Percentiles rank a stretch among this genome's conserved stretches.
phyloP scores from a whole-genome alignment of 2,329 filamentous ascomycete genomes.

The Fusarium subtropicale region DNA sequence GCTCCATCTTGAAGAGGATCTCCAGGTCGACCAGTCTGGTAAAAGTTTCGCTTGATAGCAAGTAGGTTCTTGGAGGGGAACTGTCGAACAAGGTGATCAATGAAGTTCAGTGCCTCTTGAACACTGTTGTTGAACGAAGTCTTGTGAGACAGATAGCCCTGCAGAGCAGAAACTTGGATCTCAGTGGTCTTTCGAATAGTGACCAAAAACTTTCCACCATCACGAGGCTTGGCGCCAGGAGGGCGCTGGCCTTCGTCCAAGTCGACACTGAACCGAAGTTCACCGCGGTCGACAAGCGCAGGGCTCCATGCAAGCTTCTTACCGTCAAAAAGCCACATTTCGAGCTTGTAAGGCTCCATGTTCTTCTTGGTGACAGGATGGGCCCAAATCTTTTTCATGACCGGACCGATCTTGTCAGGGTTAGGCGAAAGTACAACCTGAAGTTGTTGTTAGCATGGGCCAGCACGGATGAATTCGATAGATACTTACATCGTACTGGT shows the following conservation, averaged over 20 bases:
- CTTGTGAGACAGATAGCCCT: slow-evolving; percentile 72
- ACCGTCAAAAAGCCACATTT: slow-evolving; percentile 80
- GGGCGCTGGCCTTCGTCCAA: slow-evolving; percentile 74
- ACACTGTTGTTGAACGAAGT: slow-evolving; percentile 73
- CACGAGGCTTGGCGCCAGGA: slow-evolving; percentile 48
- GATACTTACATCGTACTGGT: slow-evolving; percentile 84
- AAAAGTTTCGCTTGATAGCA: slow-evolving; percentile 86
- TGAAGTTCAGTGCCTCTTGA: slow-evolving; percentile 86
- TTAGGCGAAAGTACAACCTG: slow-evolving; percentile 75
- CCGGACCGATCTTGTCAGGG: slow-evolving; percentile 67
- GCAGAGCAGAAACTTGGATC: slow-evolving; percentile 75
- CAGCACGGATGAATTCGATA: neutral
- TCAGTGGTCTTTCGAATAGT: slow-evolving; percentile 72
- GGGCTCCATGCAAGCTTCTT: slow-evolving; percentile 84
- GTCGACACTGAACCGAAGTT: slow-evolving; percentile 72
- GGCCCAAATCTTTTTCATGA: slow-evolving; percentile 82
- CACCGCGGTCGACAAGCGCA: slow-evolving; percentile 56
- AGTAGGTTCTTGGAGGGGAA: slow-evolving; percentile 75
- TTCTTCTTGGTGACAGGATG: slow-evolving; percentile 68
- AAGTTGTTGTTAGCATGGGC: slow-evolving; percentile 17
- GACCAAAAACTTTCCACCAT: slow-evolving; percentile 67
- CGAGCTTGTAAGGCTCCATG: slow-evolving; percentile 60
- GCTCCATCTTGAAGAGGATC: slow-evolving; percentile 65
- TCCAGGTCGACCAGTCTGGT: slow-evolving; percentile 64
- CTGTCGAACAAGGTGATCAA: slow-evolving; percentile 90